Percentiles rank a stretch among this genome's conserved stretches.
Evolutionary conservation across 306 rosid species (phyloP).

Genomic region (Lathyrus sativus): DNA sequence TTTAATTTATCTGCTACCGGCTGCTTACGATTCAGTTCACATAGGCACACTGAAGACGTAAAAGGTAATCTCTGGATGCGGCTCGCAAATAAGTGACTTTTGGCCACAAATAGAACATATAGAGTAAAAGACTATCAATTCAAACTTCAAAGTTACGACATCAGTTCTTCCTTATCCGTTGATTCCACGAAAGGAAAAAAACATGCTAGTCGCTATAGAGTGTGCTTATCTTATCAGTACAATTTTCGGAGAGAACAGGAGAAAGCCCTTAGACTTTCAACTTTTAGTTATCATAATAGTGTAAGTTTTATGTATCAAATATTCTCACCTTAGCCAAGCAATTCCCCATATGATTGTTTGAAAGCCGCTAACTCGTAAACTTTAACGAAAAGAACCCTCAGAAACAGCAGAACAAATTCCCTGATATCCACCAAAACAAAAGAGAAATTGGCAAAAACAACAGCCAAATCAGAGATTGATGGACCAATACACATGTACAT

Average conservation of each 20-base stretch:
- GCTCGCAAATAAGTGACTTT: conserved; percentile 4
- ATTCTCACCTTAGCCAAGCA: conserved; percentile 67
- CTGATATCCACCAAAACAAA: conserved; percentile 18
- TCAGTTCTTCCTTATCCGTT: conserved; percentile 4
- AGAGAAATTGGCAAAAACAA: conserved; percentile 11
- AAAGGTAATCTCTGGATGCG: not conserved
- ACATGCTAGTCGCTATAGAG: not conserved
- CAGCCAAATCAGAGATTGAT: conserved; percentile 18
- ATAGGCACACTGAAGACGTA: conserved; percentile 15
- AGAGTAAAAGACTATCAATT: conserved; percentile 6
- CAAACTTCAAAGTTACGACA: conserved; percentile 30
- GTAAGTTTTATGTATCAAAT: conserved; percentile 5
- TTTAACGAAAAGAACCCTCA: conserved; percentile 37
- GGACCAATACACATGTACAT: not conserved
- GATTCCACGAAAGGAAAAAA: conserved; percentile 18
- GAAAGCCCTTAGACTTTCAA: conserved; percentile 9
- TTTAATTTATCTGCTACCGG: conserved; percentile 23
- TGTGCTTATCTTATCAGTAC: not conserved
- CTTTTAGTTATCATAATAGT: conserved; percentile 7
- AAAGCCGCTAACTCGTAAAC: conserved; percentile 38
- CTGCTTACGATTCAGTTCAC: conserved; percentile 9
- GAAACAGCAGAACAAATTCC: conserved; percentile 35
- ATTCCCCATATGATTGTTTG: conserved; percentile 66
- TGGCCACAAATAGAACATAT: conserved; percentile 3
- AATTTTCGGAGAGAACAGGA: conserved; percentile 6